Percentiles rank a stretch among this genome's conserved stretches.
These are phyloP conservation scores for Cryptococcus sp. DNA, from an alignment of 1,284 basidiomycete species.

Conservation along the genomic window DNA sequence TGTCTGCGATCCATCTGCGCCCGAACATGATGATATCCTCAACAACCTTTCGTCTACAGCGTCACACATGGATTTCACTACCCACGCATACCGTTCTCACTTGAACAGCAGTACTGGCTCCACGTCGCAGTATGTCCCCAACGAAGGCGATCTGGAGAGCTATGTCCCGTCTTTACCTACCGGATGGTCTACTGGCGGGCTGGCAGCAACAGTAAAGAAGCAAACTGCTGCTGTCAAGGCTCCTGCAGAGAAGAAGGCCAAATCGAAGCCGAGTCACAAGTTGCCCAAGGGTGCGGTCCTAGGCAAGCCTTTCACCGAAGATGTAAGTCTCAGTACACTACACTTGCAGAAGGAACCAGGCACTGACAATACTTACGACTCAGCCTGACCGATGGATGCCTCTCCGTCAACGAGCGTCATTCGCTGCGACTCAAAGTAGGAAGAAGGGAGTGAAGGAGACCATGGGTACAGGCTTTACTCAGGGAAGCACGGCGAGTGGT, in stretches of 20 bases:
- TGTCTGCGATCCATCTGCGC: slow-evolving; percentile 71
- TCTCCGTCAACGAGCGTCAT: slow-evolving; percentile 43
- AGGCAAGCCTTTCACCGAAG: slow-evolving; percentile 42
- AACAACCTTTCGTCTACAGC: slow-evolving; percentile 78
- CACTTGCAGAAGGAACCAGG: neutral
- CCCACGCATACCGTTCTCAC: slow-evolving; percentile 63
- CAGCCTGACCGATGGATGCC: slow-evolving; percentile 54
- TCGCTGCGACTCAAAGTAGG: slow-evolving; percentile 31
- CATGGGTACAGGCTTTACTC: slow-evolving; percentile 45
- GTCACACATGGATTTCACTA: slow-evolving; percentile 76
- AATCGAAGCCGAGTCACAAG: slow-evolving; percentile 41
- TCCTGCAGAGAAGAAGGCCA: slow-evolving; percentile 12
- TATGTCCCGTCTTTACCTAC: slow-evolving; percentile 43
- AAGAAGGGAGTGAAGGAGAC: slow-evolving; percentile 42
- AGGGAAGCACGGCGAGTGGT: slow-evolving; percentile 31
- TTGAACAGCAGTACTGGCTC: slow-evolving; percentile 29
- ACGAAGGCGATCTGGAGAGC: slow-evolving; percentile 38
- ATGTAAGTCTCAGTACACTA: slow-evolving; percentile 37
- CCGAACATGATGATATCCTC: slow-evolving; percentile 80
- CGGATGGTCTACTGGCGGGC: slow-evolving; percentile 39
- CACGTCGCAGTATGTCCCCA: slow-evolving; percentile 15
- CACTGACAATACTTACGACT: neutral
- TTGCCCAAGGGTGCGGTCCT: slow-evolving; percentile 47
- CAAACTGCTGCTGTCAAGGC: slow-evolving; percentile 18
- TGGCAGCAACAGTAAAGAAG: slow-evolving; percentile 17